phyloP scores from a whole-genome alignment of 129 eudicot species.

The Ambrosia artemisiifolia region DNA sequence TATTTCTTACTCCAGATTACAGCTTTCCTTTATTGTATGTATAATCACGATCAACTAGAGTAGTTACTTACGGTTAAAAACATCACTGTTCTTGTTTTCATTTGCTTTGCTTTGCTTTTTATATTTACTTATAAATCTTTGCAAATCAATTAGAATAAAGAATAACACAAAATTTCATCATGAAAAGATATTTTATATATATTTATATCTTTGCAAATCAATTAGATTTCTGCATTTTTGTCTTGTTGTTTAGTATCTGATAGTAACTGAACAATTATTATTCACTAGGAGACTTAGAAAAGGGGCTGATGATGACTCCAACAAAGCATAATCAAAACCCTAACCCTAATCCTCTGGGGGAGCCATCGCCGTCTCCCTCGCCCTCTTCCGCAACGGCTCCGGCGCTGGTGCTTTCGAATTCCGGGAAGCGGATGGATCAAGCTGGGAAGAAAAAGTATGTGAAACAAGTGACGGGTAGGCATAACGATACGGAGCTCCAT shows the following conservation, averaged over 20 bases:
- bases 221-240: not conserved
- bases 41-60: constrained; percentile 40
- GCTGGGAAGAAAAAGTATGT: constrained; percentile 80
- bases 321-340: constrained; percentile 16
- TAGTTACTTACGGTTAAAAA: not conserved
- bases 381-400: constrained; percentile 69
- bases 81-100: not conserved
- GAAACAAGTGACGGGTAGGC: constrained; percentile 78
- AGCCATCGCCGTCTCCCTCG: constrained; percentile 56
- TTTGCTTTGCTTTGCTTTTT: not conserved
- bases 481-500: constrained; percentile 78
- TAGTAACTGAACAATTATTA: constrained; percentile 5
- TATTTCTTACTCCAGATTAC: not conserved
- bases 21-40: not conserved
- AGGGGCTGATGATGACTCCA: constrained; percentile 40
- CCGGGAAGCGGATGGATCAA: constrained; percentile 81
- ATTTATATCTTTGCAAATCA: not conserved
- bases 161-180: too few species aligned
- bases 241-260: not conserved
- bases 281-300: constrained; percentile 39
- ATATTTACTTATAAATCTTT: not conserved
- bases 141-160: too few species aligned
- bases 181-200: not conserved
- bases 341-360: constrained; percentile 25
- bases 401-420: constrained; percentile 68